phyloP scores from a whole-genome alignment of 192 early-diverging fungal species.

The Powellomyces hirtus region DNA sequence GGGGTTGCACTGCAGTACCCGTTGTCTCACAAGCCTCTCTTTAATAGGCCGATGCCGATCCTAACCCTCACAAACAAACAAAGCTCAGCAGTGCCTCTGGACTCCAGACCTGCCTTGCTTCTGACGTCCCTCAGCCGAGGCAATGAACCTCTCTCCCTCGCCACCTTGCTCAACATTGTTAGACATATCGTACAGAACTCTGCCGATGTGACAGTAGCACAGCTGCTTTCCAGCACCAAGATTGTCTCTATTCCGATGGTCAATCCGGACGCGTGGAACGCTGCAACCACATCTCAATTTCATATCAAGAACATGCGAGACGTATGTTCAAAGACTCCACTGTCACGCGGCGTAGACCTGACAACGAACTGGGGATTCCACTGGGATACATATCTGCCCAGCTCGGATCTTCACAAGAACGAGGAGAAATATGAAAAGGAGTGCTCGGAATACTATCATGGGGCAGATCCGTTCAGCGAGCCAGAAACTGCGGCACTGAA shows the following conservation, averaged over 20 bases:
- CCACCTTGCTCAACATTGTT: not conserved
- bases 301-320: not conserved
- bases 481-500: conserved; percentile 21
- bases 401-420: not conserved
- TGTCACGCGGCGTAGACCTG: conserved; percentile 9
- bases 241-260: conserved; percentile 21
- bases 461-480: conserved; percentile 22
- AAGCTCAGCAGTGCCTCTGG: not conserved
- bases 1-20: not conserved
- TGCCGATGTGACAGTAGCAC: not conserved
- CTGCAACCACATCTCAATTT: not conserved
- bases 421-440: conserved; percentile 1
- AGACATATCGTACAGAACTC: not conserved
- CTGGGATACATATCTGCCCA: conserved; percentile 24
- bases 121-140: conserved; percentile 3
- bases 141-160: conserved; percentile 9
- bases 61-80: not conserved
- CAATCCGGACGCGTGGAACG: conserved; percentile 5
- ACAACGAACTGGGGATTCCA: conserved; percentile 12
- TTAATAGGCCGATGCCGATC: not conserved
- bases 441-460: conserved; percentile 19
- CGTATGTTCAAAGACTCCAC: not conserved
- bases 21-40: not conserved
- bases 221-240: not conserved
- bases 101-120: conserved; percentile 5